Evolutionary conservation across 306 rosid species (phyloP).

Genomic region (Rosa multiflora): DNA sequence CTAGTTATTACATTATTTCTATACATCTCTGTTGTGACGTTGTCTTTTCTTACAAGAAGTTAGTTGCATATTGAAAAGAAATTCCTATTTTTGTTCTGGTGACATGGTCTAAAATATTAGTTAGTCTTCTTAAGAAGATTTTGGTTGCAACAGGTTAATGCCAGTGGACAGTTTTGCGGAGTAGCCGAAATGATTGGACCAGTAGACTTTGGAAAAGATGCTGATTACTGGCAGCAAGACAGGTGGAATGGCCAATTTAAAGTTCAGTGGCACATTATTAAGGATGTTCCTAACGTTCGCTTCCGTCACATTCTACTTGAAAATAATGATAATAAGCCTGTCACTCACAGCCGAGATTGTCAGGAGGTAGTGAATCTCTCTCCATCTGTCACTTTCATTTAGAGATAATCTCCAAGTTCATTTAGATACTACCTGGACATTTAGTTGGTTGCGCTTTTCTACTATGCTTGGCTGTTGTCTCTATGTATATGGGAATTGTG

Average conservation of each 20-base stretch:
- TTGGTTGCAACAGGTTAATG: constrained; percentile 48
- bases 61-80: neutral
- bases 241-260: constrained; percentile 67
- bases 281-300: constrained; percentile 54
- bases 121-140: constrained; percentile 3
- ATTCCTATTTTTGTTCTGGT: neutral
- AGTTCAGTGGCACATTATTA: constrained; percentile 56
- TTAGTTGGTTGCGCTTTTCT: neutral
- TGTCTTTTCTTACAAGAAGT: neutral
- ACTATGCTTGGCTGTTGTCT: neutral
- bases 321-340: constrained; percentile 64
- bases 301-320: constrained; percentile 61
- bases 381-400: neutral
- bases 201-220: constrained; percentile 53
- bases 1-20: neutral
- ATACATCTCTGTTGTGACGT: neutral
- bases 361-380: constrained; percentile 50
- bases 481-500: neutral
- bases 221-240: constrained; percentile 67
- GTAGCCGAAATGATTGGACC: constrained; percentile 61
- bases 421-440: neutral
- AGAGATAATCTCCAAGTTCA: neutral
- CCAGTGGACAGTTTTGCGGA: constrained; percentile 66
- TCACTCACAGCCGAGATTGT: constrained; percentile 66
- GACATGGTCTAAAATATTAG: neutral